These are phyloP conservation scores for Aphanomyces cochlioides DNA, from an alignment of 352 stramenopile species.

Conservation along the genomic window DNA sequence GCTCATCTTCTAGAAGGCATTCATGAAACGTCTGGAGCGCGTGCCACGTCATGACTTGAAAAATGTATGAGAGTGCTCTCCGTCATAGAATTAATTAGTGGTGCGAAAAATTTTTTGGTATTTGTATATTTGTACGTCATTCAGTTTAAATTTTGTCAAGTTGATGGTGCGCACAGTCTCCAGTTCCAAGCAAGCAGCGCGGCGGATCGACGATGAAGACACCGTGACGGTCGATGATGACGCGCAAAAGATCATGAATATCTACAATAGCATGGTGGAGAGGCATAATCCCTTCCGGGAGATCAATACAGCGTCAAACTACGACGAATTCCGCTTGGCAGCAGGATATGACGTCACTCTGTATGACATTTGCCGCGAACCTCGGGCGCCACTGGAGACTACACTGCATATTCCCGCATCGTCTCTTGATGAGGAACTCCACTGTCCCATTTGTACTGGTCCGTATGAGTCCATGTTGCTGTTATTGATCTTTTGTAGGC, in stretches of 20 bases:
- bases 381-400: not conserved
- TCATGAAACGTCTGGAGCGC: not conserved
- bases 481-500: not conserved
- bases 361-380: constrained; percentile 24
- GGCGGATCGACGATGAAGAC: not conserved
- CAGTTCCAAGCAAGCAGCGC: not conserved
- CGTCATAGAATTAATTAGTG: not conserved
- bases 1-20: not conserved
- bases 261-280: constrained; percentile 17
- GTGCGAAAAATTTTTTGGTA: not conserved
- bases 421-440: constrained; percentile 15
- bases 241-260: constrained; percentile 3
- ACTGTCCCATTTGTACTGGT: constrained; percentile 24
- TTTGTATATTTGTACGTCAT: not conserved
- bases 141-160: not conserved
- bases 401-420: constrained; percentile 16
- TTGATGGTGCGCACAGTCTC: constrained; percentile 1
- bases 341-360: constrained; percentile 17
- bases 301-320: constrained; percentile 5
- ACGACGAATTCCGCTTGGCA: constrained; percentile 13
- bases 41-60: not conserved
- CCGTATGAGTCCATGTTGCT: not conserved
- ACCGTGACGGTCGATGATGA: not conserved
- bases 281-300: constrained; percentile 15
- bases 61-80: not conserved